phyloP scores from a whole-genome alignment of 208 protist species.

The Wallacemonas sp. region DNA sequence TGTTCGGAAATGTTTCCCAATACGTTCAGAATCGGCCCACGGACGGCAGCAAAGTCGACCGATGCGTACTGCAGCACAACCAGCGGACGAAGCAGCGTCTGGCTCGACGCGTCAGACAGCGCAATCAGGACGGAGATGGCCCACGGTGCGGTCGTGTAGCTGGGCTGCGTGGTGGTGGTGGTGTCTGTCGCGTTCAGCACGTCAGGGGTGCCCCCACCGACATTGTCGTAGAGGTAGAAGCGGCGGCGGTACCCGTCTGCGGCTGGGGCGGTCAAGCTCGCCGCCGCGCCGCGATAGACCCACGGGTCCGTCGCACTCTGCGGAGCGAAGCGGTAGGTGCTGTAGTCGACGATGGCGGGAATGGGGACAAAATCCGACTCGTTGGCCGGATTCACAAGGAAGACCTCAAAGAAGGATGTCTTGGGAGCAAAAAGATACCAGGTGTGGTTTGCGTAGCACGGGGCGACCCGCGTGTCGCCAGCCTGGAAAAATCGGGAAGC shows the following conservation, averaged over 20 bases:
- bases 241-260: slow-evolving; percentile 42
- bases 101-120: slow-evolving; percentile 6
- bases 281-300: slow-evolving; percentile 29
- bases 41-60: slow-evolving; percentile 10
- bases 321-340: slow-evolving; percentile 36
- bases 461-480: slow-evolving; percentile 34
- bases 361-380: slow-evolving; percentile 54
- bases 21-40: background rate
- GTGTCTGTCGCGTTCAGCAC: background rate
- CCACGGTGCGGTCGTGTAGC: slow-evolving; percentile 40
- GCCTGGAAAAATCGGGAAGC: slow-evolving; percentile 46
- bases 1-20: slow-evolving; percentile 14
- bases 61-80: slow-evolving; percentile 58
- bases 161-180: background rate
- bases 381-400: slow-evolving; percentile 59
- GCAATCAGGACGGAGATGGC: slow-evolving; percentile 36
- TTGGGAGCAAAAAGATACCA: slow-evolving; percentile 36
- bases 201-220: slow-evolving; percentile 28
- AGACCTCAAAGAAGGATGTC: slow-evolving; percentile 76
- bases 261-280: background rate
- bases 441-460: slow-evolving; percentile 46
- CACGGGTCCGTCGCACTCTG: slow-evolving; percentile 34
- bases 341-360: slow-evolving; percentile 64
- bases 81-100: slow-evolving; percentile 32
- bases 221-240: slow-evolving; percentile 78